A percentile compares a stretch with the other conserved stretches of the same genome.
phyloP scores from a whole-genome alignment of 2,329 filamentous ascomycete species.

The Magnaporthiopsis incrustans region DNA sequence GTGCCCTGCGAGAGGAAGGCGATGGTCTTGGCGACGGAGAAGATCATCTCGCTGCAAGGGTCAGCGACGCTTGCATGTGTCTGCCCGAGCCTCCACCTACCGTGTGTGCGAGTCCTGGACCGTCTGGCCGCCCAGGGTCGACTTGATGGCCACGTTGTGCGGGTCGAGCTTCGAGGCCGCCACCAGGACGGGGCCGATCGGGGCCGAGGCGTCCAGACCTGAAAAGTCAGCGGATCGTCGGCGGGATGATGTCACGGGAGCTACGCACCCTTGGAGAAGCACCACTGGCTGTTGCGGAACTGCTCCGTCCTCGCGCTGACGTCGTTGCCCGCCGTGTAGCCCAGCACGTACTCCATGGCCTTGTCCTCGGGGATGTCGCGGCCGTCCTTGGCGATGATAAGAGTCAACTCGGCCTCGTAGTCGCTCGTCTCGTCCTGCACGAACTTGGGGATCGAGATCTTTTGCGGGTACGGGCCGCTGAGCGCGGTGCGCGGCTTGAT shows the following conservation, averaged over 20 bases:
- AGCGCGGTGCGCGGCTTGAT: conserved; percentile 29
- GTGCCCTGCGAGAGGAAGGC: conserved; percentile 28
- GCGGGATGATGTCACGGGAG: background rate
- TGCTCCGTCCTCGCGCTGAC: conserved; percentile 28
- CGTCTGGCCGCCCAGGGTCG: conserved; percentile 26
- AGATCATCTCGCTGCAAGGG: conserved; percentile 26
- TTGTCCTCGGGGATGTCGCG: conserved; percentile 27
- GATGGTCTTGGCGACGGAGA: conserved; percentile 26
- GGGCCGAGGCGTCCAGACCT: conserved; percentile 27
- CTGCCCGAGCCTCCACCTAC: conserved; percentile 8
- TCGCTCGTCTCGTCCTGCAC: conserved; percentile 28
- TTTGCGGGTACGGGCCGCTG: conserved; percentile 21
- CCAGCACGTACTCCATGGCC: conserved; percentile 31
- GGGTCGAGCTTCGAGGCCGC: conserved; percentile 23
- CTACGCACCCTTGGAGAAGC: conserved; percentile 27
- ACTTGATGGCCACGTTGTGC: conserved; percentile 21
- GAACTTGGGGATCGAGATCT: conserved; percentile 22
- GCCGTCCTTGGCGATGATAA: conserved; percentile 27
- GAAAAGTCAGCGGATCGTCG: background rate
- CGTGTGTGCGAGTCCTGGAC: conserved; percentile 28
- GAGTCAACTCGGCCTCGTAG: conserved; percentile 31
- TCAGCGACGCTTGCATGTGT: background rate
- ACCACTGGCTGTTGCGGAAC: conserved; percentile 30
- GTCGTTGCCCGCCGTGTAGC: conserved; percentile 31
- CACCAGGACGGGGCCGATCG: conserved; percentile 28